Evolutionary conservation across 331 rosid genomes (phyloP), one percentile per base, ranked within the genome.

Genomic region (Erythrophleum ivorense): DNA sequence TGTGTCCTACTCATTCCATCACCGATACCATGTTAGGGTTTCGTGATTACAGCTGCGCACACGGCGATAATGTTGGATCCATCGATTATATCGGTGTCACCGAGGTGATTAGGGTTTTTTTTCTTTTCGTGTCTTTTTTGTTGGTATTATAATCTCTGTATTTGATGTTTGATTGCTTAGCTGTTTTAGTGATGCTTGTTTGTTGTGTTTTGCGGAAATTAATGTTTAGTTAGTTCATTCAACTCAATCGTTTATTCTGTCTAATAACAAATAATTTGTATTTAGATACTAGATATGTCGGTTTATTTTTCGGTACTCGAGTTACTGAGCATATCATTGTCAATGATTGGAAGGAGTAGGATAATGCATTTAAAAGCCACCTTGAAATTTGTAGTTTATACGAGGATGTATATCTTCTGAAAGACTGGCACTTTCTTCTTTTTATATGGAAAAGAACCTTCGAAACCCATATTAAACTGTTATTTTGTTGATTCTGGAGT

Each of bases 21-120:
- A 33, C 84, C 55, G 92, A 94, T 65, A 88, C 88, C 80, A 76
- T 94, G 80, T 83, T 89, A 38, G 87, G 88, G 80, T 89, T 90
- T 84, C 84, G 83, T 5, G 84, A 88, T 83, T 77, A 55, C 43
- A 78, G 72, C 72, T 94, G 94, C 57, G 88, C 88, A 2, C 55
- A 78, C 0, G 33, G 81, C 65, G 88, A 72, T 50, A 84, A 79
- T 72, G 40, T 60, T 86, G 78, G 86, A 83, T 89, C 88, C 81
- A 71, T 83, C 75, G 86, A 21, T 67, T 86, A 81, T 65, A 50
- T 83, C 63, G 92, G 90, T 76, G 97, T 94, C 68, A 86, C 85
- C 55, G 97, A 91, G 99, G 99, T 96, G 77, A 31, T 81, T 34
- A 40, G 0, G 0, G 13, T 54, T 58, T 33, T 55, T 41, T 5